Evolutionary conservation across 257 asterid species (phyloP).

Genomic region (Vinca minor): DNA sequence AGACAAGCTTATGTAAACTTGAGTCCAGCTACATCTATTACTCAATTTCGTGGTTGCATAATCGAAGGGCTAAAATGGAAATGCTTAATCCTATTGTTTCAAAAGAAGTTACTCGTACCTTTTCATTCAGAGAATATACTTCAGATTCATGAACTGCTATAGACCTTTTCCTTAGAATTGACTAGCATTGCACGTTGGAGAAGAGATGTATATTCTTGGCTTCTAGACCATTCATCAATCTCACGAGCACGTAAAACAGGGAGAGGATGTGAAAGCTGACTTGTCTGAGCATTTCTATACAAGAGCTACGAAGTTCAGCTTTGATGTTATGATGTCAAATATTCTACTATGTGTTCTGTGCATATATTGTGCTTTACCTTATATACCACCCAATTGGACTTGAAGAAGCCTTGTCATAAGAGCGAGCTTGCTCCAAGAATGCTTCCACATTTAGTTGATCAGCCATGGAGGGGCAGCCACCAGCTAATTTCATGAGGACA

Average conservation of each 20-base stretch:
- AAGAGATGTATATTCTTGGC: conserved; percentile 65
- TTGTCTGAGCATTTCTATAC: conserved; percentile 83
- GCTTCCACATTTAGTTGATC: conserved; percentile 90
- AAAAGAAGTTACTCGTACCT: background rate
- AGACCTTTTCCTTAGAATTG: conserved; percentile 26
- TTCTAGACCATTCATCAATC: conserved; percentile 95
- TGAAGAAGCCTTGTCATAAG: conserved; percentile 88
- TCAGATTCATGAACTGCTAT: conserved; percentile 5
- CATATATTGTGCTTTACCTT: conserved; percentile 34
- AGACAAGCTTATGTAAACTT: background rate
- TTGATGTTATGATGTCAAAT: background rate
- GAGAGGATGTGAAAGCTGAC: conserved; percentile 95
- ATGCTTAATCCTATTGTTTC: background rate
- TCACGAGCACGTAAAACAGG: conserved; percentile 91
- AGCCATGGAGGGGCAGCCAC: conserved; percentile 93
- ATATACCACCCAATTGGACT: conserved; percentile 94
- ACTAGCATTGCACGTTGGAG: conserved; percentile 39
- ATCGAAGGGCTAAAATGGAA: background rate
- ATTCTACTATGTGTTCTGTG: background rate
- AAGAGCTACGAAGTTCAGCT: conserved; percentile 7
- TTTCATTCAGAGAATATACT: background rate
- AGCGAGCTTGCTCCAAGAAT: conserved; percentile 95
- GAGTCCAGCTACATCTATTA: background rate
- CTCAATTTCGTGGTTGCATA: background rate
- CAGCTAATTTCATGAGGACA: conserved; percentile 94